Base-by-base conservation (phyloP, 2,329 filamentous ascomycete species). In the Pseudocercospora eumusae region DNA sequence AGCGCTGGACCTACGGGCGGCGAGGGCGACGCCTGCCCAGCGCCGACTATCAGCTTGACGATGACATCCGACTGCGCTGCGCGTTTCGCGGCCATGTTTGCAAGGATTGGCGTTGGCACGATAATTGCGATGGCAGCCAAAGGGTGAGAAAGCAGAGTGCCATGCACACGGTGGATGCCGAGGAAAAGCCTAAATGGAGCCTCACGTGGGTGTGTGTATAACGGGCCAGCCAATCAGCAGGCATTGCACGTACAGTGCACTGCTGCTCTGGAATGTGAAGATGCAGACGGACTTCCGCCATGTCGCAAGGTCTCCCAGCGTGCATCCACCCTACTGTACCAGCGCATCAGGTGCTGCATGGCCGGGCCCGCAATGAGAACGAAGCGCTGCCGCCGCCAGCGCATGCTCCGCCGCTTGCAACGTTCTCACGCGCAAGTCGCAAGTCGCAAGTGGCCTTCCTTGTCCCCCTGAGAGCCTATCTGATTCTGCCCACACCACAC, bases 11-110 rank as follows among this genome's bases (percentile, higher is more conserved):
- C 95, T 73, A 99, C 93, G 4, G 95, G 95, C 33, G 95, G 95
- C 79, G 92, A 96, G 28, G 95, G 95, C 73, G 88, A 93, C 63
- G 95, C 95, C 78, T 97, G 92, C 25, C 95, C 95, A 61, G 95
- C 95, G 72, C 93, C 95, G 65, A 99, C 95, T 69, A 99, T 96
- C 77, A 99, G 86, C 82, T 98, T 99, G 76, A 99, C 93, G 63
- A 98, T 88, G 78, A 91, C 87, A 74, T 96, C 84, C 23, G 40
- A 56, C 25, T 63, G 61, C 21, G 58, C 78, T 91, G 87, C 74
- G 96, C 84, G 66, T 78, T 80, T 67, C 27, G 52, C 28, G 18
- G 8, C 52, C 52, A 54, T 54, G 2, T 18, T 33, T 4, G 31
- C 52, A 31, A 15, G n/a, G n/a, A 4, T 20, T 23, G 52, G 52